Evolutionary conservation across 345 rosid genomes (phyloP), one percentile per base, ranked within the genome.

Genomic region (Gossypium ekmanianum): DNA sequence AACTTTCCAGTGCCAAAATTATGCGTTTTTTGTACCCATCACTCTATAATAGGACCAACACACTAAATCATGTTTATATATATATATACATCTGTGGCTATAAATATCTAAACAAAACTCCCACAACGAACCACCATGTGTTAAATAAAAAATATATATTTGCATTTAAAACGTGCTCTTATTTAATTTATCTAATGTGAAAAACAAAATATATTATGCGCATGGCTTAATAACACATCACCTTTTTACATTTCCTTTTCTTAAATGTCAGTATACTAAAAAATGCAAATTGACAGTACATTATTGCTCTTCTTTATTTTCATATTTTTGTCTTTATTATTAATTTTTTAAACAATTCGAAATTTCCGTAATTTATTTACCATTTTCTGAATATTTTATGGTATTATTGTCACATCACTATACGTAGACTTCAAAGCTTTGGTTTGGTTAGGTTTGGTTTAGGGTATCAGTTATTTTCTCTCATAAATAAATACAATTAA

Each of bases 161-260:
- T 41, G 24, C 68, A 17, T 64, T 64, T 44, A 64, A 66, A 67
- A 67, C 71, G 56, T 67, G 56, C 24, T 24, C 41, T 45, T 58
- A 20, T 58, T 16, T 59, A 26, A 59, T 26, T 2, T 16, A 22
- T 34, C 7, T 34, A 34, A 34, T 34, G 41, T 34, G 41, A 34
- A 34, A 34, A 34, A 34, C 41, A 24, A 13, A 47, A 12, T 7
- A 34, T 68, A 7, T 52, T 39, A 48, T 48, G 22, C 13, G 20
- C 34, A 3, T 24, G 11, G 4, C 48, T 16, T 68, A 24, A 68
- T 26, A 44, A 34, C 1, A 34, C 4, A 13, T 68, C 22, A 59
- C 3, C 4, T 48, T 48, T n/a, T 20, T 17, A 66, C 34, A 45
- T 12, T 1, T 47, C 51, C 14, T 29, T 26, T 45, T 7, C 13